phyloP scores from a whole-genome alignment of 1,284 basidiomycete species.

The Puccinia triticina region DNA sequence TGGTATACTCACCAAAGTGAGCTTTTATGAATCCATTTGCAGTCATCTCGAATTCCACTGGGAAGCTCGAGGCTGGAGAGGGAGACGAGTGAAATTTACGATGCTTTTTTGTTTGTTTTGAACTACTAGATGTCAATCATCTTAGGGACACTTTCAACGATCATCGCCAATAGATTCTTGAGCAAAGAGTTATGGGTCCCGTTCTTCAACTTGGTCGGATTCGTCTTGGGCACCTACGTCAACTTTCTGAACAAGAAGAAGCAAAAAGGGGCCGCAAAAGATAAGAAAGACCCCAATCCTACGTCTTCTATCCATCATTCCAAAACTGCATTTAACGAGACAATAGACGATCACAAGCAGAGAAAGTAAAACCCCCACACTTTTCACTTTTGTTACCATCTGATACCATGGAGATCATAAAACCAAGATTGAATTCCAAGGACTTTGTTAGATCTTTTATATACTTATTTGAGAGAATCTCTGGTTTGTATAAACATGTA shows the following conservation, averaged over 20 bases:
- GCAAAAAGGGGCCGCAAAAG: not conserved
- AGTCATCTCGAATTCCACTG: not conserved
- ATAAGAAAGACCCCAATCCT: not conserved
- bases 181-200: conserved; percentile 25
- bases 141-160: conserved; percentile 28
- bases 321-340: not conserved
- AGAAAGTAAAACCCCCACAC: not conserved
- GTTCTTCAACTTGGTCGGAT: conserved; percentile 35
- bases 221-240: conserved; percentile 38
- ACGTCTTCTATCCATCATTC: not conserved
- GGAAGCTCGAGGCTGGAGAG: not conserved
- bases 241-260: conserved; percentile 36
- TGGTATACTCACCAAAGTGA: conserved; percentile 32
- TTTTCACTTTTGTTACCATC: no score
- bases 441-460: no score
- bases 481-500: no score
- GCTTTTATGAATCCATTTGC: not conserved
- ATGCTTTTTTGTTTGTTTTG: not conserved
- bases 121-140: conserved; percentile 30
- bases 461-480: no score
- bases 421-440: no score
- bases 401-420: no score
- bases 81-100: not conserved
- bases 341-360: not conserved
- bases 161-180: conserved; percentile 36